phyloP scores from a whole-genome alignment of 2,329 filamentous ascomycete genomes.

The Arthrobotrys iridis region DNA sequence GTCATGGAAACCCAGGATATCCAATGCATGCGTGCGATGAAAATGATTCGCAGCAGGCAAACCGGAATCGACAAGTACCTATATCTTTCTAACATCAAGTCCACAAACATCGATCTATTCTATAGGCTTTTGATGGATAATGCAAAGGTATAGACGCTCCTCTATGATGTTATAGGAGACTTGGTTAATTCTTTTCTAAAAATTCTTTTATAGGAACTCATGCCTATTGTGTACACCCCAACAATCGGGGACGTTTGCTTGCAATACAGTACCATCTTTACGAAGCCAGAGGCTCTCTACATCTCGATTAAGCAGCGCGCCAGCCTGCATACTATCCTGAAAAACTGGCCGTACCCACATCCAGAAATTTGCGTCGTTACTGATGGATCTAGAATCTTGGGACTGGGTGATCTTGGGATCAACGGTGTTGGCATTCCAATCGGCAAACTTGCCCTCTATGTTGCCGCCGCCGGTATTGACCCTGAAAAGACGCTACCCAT shows the following conservation, averaged over 20 bases:
- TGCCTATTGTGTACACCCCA: conserved; percentile 86
- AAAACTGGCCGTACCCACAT: conserved; percentile 88
- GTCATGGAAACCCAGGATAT: conserved; percentile 70
- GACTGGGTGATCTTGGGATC: conserved; percentile 92
- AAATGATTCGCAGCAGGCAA: conserved; percentile 72
- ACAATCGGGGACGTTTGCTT: conserved; percentile 96
- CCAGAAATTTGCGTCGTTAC: conserved; percentile 98
- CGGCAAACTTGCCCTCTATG: conserved; percentile 95
- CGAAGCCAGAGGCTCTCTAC: conserved; percentile 92
- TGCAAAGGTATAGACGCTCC: conserved; percentile 64
- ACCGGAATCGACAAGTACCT: conserved; percentile 77
- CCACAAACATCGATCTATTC: conserved; percentile 81
- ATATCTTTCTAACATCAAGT: conserved; percentile 79
- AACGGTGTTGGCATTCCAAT: conserved; percentile 99
- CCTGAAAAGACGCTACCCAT: conserved; percentile 82
- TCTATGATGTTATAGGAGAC: neutral
- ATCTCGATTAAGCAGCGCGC: conserved; percentile 95
- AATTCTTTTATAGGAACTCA: conserved; percentile 72
- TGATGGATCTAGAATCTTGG: conserved; percentile 92
- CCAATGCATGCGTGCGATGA: conserved; percentile 74
- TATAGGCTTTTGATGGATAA: conserved; percentile 83
- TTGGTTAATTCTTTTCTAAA: neutral
- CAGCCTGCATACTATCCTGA: conserved; percentile 84
- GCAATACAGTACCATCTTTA: conserved; percentile 95
- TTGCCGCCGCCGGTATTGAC: conserved; percentile 91